Evolutionary conservation across 176 grass and related monocot genomes (phyloP).

Genomic region (Tillandsia leiboldiana): DNA sequence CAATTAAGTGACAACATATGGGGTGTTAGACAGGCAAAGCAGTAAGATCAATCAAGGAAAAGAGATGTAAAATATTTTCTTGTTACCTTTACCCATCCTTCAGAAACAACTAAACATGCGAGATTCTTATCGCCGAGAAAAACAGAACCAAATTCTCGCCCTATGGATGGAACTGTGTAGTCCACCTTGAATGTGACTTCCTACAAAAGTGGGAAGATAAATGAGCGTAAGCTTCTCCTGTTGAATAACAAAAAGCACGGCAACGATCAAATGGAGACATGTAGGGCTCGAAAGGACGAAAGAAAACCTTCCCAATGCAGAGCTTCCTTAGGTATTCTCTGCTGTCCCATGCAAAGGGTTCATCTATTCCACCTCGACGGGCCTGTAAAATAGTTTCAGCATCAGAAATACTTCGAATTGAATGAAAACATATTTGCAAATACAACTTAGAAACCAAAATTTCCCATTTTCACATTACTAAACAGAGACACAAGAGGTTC

Average conservation of each 20-base stretch:
- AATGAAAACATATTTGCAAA: too few species aligned
- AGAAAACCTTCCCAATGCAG: constrained; percentile 76
- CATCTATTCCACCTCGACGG: constrained; percentile 73
- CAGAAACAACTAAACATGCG: constrained; percentile 57
- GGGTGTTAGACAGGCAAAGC: neutral
- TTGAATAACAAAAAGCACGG: neutral
- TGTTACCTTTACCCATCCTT: constrained; percentile 87
- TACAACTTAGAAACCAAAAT: too few species aligned
- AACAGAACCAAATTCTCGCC: constrained; percentile 90
- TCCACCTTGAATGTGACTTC: constrained; percentile 92
- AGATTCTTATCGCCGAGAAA: constrained; percentile 86
- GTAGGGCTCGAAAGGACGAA: too few species aligned
- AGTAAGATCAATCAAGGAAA: neutral
- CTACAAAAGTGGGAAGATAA: constrained; percentile 22
- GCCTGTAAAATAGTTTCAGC: constrained; percentile 35
- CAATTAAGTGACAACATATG: neutral
- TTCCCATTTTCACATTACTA: neutral
- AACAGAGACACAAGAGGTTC: neutral
- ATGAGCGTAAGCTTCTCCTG: neutral
- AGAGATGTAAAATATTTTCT: neutral
- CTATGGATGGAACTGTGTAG: constrained; percentile 68
- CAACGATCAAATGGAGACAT: neutral
- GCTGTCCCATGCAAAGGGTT: constrained; percentile 98
- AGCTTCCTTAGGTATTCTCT: constrained; percentile 76
- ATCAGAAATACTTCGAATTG: neutral